Evolutionary conservation across 768 basidiomycete genomes (phyloP), one percentile per base, ranked within the genome.

Genomic region (Dentipellis sp.): DNA sequence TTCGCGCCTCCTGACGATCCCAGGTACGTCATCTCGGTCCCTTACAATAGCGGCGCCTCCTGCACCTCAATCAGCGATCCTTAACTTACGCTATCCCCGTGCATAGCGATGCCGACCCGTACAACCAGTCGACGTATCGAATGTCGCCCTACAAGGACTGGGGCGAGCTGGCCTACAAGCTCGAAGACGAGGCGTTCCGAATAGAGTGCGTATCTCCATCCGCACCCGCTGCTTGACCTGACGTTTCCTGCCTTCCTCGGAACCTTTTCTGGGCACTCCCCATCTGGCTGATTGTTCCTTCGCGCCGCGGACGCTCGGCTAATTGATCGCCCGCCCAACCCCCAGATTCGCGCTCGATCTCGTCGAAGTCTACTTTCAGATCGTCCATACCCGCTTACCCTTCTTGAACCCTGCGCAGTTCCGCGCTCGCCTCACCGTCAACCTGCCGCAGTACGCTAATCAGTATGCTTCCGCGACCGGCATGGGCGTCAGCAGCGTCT

Each of bases 351-450:
- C 92, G 2, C 81, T 88, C 53, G 93, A 97, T 72, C 84, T 97
- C 53, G 84, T 95, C 65, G 92, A 97, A 71, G 91, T 94, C 47
- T 97, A 86, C 73, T 94, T 95, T 68, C 91, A 94, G 69, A 89
- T 90, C 58, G 88, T 91, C 40, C 92, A 94, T 69, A 86, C 88
- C 22, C 84, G 94, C 55, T 76, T 91, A 56, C 92, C 94, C 51
- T 80, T 94, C 52, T 82, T 94, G 68, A 89, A 92, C 72, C 90
- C 91, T 56, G 73, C 79, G 22, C 82, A 85, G 62, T 91, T 94
- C 69, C 87, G 90, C 56, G 77, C 76, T 45, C 84, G 86, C 16
- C 78, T 94, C 55, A 53, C 55, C 54, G 57, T 62, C 50, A 49
- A 60, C 39, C 54, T 57, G 8, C 57, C 60, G 36, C 60, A 65